phyloP scores from a whole-genome alignment of 352 stramenopile genomes.

The Pythium volutum region DNA sequence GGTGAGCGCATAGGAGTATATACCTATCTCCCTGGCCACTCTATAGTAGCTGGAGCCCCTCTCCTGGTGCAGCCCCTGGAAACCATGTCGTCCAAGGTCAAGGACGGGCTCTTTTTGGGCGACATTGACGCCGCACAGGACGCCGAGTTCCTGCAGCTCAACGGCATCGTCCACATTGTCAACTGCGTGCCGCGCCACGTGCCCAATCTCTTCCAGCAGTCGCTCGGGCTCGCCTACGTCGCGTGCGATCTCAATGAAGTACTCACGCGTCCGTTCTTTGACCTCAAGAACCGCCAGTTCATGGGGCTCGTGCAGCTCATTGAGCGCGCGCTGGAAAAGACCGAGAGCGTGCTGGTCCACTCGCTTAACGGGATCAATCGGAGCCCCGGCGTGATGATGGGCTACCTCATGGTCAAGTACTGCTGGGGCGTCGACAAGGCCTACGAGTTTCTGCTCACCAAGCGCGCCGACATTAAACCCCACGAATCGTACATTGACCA shows the following conservation, averaged over 20 bases:
- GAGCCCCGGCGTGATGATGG: constrained; percentile 81
- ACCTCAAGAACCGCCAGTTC: constrained; percentile 85
- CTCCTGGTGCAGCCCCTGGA: too few relatives aligned
- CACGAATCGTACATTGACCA: constrained; percentile 78
- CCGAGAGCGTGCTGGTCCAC: constrained; percentile 88
- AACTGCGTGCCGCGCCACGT: constrained; percentile 90
- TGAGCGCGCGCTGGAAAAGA: constrained; percentile 72
- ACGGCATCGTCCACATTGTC: constrained; percentile 90
- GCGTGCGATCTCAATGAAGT: constrained; percentile 69
- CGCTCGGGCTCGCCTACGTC: constrained; percentile 81
- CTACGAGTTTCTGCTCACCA: constrained; percentile 87
- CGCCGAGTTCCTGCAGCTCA: constrained; percentile 91
- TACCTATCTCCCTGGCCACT: not conserved
- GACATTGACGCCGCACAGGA: constrained; percentile 91
- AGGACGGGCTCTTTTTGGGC: constrained; percentile 93
- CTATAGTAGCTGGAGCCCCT: constrained; percentile 2
- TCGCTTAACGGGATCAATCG: constrained; percentile 80
- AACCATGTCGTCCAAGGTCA: constrained; percentile 92
- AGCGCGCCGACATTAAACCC: constrained; percentile 84
- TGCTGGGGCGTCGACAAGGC: constrained; percentile 92
- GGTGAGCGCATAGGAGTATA: not conserved
- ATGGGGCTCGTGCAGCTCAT: constrained; percentile 77
- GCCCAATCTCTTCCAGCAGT: constrained; percentile 90
- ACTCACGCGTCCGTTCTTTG: constrained; percentile 64
- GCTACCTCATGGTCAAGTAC: constrained; percentile 92